Evolutionary conservation across 2,329 filamentous ascomycete genomes (phyloP).

Genomic region (Penicillium sp.): DNA sequence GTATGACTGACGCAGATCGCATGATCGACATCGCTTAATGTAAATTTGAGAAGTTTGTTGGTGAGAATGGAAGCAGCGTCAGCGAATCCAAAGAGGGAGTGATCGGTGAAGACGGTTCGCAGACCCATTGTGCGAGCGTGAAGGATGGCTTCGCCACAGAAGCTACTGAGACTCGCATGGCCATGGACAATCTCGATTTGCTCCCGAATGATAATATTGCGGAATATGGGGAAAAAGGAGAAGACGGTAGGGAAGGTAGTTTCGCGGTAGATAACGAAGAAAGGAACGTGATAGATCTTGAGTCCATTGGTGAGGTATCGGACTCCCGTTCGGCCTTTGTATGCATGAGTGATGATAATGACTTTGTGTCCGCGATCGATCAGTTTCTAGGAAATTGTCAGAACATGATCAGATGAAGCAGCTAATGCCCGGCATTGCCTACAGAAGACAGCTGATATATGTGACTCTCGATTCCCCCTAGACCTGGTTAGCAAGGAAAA

Average conservation of each 20-base stretch:
- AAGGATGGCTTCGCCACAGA: slow-evolving; percentile 92
- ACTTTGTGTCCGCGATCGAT: slow-evolving; percentile 98
- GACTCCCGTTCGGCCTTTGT: slow-evolving; percentile 85
- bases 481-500: slow-evolving; percentile 10
- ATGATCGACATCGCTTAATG: slow-evolving; percentile 93
- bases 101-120: slow-evolving; percentile 94
- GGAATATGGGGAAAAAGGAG: slow-evolving; percentile 96
- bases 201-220: slow-evolving; percentile 93
- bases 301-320: slow-evolving; percentile 96
- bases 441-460: slow-evolving; percentile 93
- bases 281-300: slow-evolving; percentile 97
- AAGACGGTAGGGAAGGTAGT: slow-evolving; percentile 95
- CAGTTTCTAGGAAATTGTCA: slow-evolving; percentile 63
- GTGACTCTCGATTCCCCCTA: slow-evolving; percentile 89
- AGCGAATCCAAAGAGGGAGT: slow-evolving; percentile 95
- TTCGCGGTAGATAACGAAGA: slow-evolving; percentile 91
- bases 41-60: slow-evolving; percentile 97
- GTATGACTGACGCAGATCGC: slow-evolving; percentile 98
- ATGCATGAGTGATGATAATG: slow-evolving; percentile 94
- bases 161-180: slow-evolving; percentile 88
- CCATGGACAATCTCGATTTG: slow-evolving; percentile 96
- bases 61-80: slow-evolving; percentile 94
- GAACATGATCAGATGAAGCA: neutral
- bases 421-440: slow-evolving; percentile 18
- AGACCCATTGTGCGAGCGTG: slow-evolving; percentile 96